Percentiles rank a stretch among this genome's conserved stretches.
Conservation (phyloP, 345 rosid genomes). For the Dipteronia dyeriana region DNA sequence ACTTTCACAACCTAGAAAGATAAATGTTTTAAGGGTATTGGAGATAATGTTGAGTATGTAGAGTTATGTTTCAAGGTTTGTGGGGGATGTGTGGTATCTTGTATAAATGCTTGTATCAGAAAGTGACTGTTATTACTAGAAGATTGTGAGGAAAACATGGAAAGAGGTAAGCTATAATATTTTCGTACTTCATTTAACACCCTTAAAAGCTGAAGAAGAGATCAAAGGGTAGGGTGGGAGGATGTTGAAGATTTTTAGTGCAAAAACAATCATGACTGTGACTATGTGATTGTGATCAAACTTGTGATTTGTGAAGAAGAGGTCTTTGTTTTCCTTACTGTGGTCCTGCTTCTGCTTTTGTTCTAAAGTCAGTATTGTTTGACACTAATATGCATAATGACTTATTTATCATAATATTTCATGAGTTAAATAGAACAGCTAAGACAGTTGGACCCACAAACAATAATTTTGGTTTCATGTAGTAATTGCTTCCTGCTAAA, state of each 20-base stretch:
- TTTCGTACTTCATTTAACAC: neutral
- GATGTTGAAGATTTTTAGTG: constrained; percentile 13
- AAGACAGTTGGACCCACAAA: constrained; percentile 13
- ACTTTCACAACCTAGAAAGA: neutral
- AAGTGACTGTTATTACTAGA: neutral
- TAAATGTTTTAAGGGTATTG: neutral
- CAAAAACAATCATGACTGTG: neutral
- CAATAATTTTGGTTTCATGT: constrained; percentile 27
- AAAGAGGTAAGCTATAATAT: neutral
- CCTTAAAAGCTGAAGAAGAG: constrained; percentile 20
- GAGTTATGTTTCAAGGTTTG: neutral
- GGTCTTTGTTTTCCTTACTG: neutral
- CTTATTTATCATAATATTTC: neutral
- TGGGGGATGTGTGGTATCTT: neutral
- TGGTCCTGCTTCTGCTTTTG: constrained; percentile 7
- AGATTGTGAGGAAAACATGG: neutral
- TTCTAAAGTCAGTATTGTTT: neutral
- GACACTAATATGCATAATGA: constrained; percentile 10
- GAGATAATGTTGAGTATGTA: too few relatives aligned
- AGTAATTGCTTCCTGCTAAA: constrained; percentile 3
- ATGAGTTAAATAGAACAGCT: constrained; percentile 18
- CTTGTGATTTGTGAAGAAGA: neutral
- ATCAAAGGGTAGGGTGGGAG: neutral
- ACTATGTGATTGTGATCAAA: neutral
- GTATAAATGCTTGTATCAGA: constrained; percentile 6